Evolutionary conservation across 208 protist genomes (phyloP).

Genomic region (Acanthamoeba castellanii): DNA sequence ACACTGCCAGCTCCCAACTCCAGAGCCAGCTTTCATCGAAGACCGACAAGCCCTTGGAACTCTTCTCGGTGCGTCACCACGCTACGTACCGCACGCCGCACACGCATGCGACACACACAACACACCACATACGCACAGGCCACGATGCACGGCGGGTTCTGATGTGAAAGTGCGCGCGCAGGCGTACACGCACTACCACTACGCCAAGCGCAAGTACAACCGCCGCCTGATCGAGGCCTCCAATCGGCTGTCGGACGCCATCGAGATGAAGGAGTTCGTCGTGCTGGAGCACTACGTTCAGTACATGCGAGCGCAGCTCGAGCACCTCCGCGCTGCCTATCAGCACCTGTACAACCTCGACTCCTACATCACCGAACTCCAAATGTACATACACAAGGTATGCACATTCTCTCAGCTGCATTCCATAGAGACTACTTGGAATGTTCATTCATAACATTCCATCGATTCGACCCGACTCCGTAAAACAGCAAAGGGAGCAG

Average conservation of each 20-base stretch:
- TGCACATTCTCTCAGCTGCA: neutral
- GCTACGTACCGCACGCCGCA: neutral
- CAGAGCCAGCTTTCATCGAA: slow-evolving; percentile 46
- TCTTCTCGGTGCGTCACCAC: neutral
- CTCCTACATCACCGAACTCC: slow-evolving; percentile 31
- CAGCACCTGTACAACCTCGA: slow-evolving; percentile 57
- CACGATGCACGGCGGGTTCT: neutral
- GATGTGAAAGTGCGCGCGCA: neutral
- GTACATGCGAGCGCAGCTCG: slow-evolving; percentile 9
- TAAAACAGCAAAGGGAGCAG: slow-evolving; percentile 42
- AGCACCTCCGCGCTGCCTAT: slow-evolving; percentile 8
- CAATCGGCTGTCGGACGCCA: slow-evolving; percentile 18
- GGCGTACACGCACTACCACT: slow-evolving; percentile 67
- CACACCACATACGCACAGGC: neutral
- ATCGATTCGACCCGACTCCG: neutral
- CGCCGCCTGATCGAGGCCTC: slow-evolving; percentile 39
- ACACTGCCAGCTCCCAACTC: neutral
- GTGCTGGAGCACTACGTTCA: slow-evolving; percentile 34
- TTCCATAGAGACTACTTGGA: neutral
- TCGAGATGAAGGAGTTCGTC: slow-evolving; percentile 56
- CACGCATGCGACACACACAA: neutral
- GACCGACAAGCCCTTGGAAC: slow-evolving; percentile 41
- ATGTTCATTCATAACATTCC: neutral
- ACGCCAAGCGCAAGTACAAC: slow-evolving; percentile 62
- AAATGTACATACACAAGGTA: slow-evolving; percentile 48